Percentiles rank a stretch among this genome's conserved stretches.
Conservation (phyloP, 805 yeast genomes). For the Metschnikowia corniflorae region DNA sequence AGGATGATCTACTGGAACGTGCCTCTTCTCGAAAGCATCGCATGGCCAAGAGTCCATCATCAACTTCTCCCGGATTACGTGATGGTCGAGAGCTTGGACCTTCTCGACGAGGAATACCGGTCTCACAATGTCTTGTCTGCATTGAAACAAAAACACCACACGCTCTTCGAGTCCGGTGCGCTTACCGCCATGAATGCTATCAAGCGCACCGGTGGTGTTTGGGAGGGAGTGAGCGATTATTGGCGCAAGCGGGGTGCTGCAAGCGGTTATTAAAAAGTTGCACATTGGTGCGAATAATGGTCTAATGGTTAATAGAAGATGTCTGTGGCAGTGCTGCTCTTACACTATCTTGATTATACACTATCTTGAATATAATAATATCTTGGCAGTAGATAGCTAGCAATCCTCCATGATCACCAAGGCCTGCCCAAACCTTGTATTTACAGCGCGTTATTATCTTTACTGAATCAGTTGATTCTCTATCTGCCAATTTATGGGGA, state of each 20-base stretch:
- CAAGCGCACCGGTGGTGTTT: conserved; percentile 37
- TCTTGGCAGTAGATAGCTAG: too few species aligned
- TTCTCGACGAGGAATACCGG: conserved; percentile 32
- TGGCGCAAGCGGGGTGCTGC: conserved; percentile 86
- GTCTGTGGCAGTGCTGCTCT: too few species aligned
- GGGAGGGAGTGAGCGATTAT: conserved; percentile 81
- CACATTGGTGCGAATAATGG: too few species aligned
- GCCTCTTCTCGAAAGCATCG: conserved; percentile 62
- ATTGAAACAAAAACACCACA: conserved; percentile 39
- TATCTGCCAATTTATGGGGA: too few species aligned
- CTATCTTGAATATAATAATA: too few species aligned
- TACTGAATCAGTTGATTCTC: too few species aligned
- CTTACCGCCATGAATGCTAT: conserved; percentile 43
- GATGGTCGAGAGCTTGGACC: conserved; percentile 55
- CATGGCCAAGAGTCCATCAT: conserved; percentile 84
- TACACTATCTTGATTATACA: too few species aligned
- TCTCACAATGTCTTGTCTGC: conserved; percentile 28
- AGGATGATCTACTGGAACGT: conserved; percentile 57
- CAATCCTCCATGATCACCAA: too few species aligned
- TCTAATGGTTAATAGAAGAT: background rate
- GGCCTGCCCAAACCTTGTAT: too few species aligned
- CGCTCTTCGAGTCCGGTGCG: conserved; percentile 32
- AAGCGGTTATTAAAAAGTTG: conserved; percentile 52
- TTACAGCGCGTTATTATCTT: too few species aligned
- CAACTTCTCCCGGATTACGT: conserved; percentile 75